Conservation (phyloP, 768 basidiomycete genomes). For the Boletellus sp. region DNA sequence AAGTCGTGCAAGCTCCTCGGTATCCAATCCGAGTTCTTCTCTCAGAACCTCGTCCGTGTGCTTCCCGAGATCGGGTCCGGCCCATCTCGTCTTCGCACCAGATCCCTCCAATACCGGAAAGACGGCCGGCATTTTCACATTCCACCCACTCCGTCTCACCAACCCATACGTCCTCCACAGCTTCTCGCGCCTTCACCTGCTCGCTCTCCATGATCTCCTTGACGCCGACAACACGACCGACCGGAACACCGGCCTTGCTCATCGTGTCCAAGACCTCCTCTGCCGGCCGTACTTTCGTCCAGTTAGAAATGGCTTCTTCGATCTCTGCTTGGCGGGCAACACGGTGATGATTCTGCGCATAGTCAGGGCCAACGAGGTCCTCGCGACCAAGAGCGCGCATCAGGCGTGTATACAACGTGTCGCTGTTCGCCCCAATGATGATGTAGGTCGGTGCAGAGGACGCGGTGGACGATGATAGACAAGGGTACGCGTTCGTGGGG, state of each 20-base stretch:
- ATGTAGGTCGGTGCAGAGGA: constrained; percentile 49
- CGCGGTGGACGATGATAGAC: constrained; percentile 43
- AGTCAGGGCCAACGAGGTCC: constrained; percentile 56
- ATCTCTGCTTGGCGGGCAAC: constrained; percentile 47
- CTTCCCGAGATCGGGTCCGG: constrained; percentile 62
- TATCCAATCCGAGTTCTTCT: constrained; percentile 40
- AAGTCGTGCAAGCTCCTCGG: constrained; percentile 37
- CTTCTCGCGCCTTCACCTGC: constrained; percentile 51
- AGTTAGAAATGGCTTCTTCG: constrained; percentile 56
- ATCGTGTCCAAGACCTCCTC: constrained; percentile 53
- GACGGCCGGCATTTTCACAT: constrained; percentile 63
- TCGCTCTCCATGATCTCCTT: constrained; percentile 59
- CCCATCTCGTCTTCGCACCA: constrained; percentile 58
- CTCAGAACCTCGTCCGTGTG: constrained; percentile 52
- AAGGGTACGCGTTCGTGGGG: constrained; percentile 72
- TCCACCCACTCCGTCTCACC: constrained; percentile 46
- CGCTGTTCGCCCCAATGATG: constrained; percentile 72
- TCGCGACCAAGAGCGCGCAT: constrained; percentile 58
- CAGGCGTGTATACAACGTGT: constrained; percentile 63
- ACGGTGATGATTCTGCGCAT: constrained; percentile 42
- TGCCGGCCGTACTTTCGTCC: constrained; percentile 49
- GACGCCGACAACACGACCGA: constrained; percentile 60
- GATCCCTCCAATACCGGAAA: constrained; percentile 62
- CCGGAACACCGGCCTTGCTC: constrained; percentile 54
- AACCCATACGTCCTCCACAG: constrained; percentile 59